Conservation (phyloP, 2,329 filamentous ascomycete genomes). For the Dothistroma pini region DNA sequence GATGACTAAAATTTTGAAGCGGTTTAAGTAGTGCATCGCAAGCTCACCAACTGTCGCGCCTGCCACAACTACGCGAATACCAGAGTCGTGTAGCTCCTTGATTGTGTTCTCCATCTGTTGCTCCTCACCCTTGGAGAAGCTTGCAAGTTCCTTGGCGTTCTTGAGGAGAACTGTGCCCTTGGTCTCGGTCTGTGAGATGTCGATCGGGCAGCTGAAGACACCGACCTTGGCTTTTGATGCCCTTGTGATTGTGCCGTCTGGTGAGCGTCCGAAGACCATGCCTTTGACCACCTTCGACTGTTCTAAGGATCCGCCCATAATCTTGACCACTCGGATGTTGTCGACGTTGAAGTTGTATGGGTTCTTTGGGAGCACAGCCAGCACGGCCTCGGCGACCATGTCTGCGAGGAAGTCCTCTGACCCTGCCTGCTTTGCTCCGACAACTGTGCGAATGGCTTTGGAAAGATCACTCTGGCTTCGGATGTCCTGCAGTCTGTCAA, state of each 20-base stretch:
- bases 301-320: slow-evolving; percentile 94
- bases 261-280: slow-evolving; percentile 97
- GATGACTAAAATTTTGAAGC: slow-evolving; percentile 91
- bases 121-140: slow-evolving; percentile 98
- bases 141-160: slow-evolving; percentile 97
- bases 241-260: slow-evolving; percentile 87
- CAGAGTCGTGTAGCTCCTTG: slow-evolving; percentile 94
- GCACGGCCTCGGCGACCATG: slow-evolving; percentile 77
- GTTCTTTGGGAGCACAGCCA: slow-evolving; percentile 93
- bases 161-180: slow-evolving; percentile 97
- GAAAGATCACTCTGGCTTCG: slow-evolving; percentile 76
- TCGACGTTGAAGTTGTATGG: slow-evolving; percentile 96
- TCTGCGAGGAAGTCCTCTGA: slow-evolving; percentile 83
- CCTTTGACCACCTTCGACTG: slow-evolving; percentile 94
- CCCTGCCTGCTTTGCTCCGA: slow-evolving; percentile 95
- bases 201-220: slow-evolving; percentile 94
- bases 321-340: slow-evolving; percentile 98
- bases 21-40: slow-evolving; percentile 96
- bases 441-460: slow-evolving; percentile 93
- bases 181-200: slow-evolving; percentile 94
- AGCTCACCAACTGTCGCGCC: slow-evolving; percentile 94
- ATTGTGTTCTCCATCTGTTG: slow-evolving; percentile 81
- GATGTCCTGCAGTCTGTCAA: slow-evolving; percentile 87
- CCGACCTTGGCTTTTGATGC: slow-evolving; percentile 90
- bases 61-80: slow-evolving; percentile 84